These are phyloP conservation scores for Poa annua DNA, from an alignment of 176 grass and related monocot species.

Conservation along the genomic window DNA sequence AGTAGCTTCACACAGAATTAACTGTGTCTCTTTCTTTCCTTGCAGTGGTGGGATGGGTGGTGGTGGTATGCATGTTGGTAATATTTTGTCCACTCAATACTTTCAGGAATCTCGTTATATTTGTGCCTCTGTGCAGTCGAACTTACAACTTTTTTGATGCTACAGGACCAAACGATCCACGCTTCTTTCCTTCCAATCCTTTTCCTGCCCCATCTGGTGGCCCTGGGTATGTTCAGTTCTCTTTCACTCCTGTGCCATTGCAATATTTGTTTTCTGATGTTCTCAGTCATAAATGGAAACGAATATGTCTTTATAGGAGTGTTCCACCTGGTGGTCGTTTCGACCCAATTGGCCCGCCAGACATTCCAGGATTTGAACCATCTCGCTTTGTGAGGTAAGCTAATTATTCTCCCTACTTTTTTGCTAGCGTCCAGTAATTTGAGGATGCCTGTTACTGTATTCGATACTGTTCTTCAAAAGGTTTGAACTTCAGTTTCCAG, in stretches of 20 bases:
- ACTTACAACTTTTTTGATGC: slow-evolving; percentile 19
- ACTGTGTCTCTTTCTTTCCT: slow-evolving; percentile 36
- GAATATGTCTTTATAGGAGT: slow-evolving; percentile 57
- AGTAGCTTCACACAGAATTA: slow-evolving; percentile 21
- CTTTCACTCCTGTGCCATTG: neutral
- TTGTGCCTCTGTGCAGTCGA: slow-evolving; percentile 6
- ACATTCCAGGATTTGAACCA: slow-evolving; percentile 88
- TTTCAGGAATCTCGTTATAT: neutral
- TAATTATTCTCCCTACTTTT: slow-evolving; percentile 20
- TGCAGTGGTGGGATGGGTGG: slow-evolving; percentile 62
- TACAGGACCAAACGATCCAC: slow-evolving; percentile 80
- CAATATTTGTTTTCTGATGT: neutral
- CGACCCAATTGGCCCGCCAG: slow-evolving; percentile 84
- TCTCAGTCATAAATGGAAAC: slow-evolving; percentile 16
- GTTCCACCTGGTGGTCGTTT: slow-evolving; percentile 63
- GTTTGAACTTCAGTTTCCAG: neutral
- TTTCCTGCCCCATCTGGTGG: slow-evolving; percentile 45
- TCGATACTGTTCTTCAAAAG: slow-evolving; percentile 3
- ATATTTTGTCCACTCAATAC: slow-evolving; percentile 31
- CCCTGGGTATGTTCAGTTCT: slow-evolving; percentile 51
- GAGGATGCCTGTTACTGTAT: slow-evolving; percentile 34
- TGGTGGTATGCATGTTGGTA: slow-evolving; percentile 89
- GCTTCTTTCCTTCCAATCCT: slow-evolving; percentile 77
- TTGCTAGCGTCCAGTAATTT: slow-evolving; percentile 6
- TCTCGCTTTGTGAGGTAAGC: slow-evolving; percentile 75